Evolutionary conservation across 1,139 yeast species (phyloP), one percentile per base, ranked within the genome.

Genomic region (Yamadazyma blattariae): DNA sequence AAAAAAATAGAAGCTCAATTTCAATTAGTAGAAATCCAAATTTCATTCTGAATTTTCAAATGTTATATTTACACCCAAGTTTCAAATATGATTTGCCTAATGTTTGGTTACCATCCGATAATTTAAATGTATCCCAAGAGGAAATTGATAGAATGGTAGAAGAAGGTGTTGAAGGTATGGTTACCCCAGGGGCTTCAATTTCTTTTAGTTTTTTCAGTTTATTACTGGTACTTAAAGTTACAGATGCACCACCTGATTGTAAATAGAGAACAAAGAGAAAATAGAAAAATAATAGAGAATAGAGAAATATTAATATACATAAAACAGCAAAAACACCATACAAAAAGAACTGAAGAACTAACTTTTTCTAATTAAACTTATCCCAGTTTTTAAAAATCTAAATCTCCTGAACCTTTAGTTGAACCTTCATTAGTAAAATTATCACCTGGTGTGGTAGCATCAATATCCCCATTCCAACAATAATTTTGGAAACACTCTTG

Each of bases 401-500:
- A n/a, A n/a, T n/a, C n/a, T n/a, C 59, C 67, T 9, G 48, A 48
- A 8, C 63, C 69, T 38, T 58, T 56, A 25, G 78, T 74, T 24
- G 67, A 52, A 35, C 80, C 81, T 11, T 63, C 56, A 7, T 55
- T 52, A 12, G 80, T 75, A 53, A 72, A 76, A 44, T 73, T 71
- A 37, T 61, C 55, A 32, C 41, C 55, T 7, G 48, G 54, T 16
- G 54, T 54, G 36, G 47, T 48, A 18, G 47, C 39, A 32, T 45
- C 54, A 17, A 51, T 38, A 11, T 58, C 50, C 28, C 92, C 94
- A 51, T 84, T 77, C 96, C 96, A 89, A 60, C 97, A 89, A 61
- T 88, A 88, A 26, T 69, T 68, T 24, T 66, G 57, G 57, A 88
- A 84, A 60, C 97, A 90, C 36, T 64, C 44, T 42, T 74, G 60